Base-by-base conservation (phyloP, 345 rosid species). In the Xanthoceras sorbifolium region DNA sequence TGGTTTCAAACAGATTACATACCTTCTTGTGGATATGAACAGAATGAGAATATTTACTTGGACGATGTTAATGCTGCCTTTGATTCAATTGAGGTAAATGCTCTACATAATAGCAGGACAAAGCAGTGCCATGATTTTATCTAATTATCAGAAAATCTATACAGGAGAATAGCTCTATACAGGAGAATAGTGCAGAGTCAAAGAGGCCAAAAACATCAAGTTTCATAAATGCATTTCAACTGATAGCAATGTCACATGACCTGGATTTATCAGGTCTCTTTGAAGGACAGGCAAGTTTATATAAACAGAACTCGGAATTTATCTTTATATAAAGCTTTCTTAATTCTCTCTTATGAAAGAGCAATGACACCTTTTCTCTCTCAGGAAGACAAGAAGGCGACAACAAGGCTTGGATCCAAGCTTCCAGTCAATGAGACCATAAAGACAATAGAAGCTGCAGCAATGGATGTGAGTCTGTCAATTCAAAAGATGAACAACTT, bases 181-280 rank as follows among this genome's bases (percentile, higher is more conserved):
- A 94, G 98, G 97, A 88, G 20, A 74, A 84, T 72, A 77, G 69
- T 0, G 26, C 75, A 28, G 91, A 86, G 80, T 75, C 74, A 77
- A 81, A 84, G 74, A 85, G 81, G 36, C 76, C 76, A 1, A 84
- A 80, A 59, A 85, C 92, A 34, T 82, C 99, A 31, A 92, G 86
- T 70, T 95, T 90, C 83, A 89, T 95, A 77, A 93, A 92, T 79
- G 99, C 99, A 34, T 95, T 95, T 77, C 90, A 90, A 76, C 78
- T 93, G 87, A 93, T 93, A 83, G 98, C 98, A 69, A 93, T 93
- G 99, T 95, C 97, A 46, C 85, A 85, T 55, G 99, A 95, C 80
- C 92, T 94, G 20, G 98, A 94, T 87, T 84, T 93, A 84, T 93
- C 97, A 36, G 96, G 98, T 80, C 97, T 92, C 14, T 95, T 95